Evolutionary conservation across 2,329 filamentous ascomycete species (phyloP).

Genomic region (Aspergillus sp.): DNA sequence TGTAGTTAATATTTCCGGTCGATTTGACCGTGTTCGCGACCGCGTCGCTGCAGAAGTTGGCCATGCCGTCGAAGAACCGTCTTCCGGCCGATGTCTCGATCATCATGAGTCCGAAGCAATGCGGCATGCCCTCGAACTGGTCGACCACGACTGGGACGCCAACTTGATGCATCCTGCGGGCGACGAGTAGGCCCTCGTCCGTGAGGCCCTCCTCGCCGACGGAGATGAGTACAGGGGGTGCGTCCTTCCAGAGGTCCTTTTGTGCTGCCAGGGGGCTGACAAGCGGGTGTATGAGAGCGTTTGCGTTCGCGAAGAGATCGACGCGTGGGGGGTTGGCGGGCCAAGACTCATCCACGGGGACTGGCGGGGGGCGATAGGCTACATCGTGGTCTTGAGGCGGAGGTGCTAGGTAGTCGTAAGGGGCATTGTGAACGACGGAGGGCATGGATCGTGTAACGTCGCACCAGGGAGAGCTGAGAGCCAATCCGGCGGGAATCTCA

Average conservation of each 20-base stretch:
- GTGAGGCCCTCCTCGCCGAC: slow-evolving; percentile 43
- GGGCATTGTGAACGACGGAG: slow-evolving; percentile 36
- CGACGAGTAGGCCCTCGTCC: slow-evolving; percentile 42
- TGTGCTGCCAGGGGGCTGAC: slow-evolving; percentile 39
- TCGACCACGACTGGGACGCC: slow-evolving; percentile 40
- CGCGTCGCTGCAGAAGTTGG: slow-evolving; percentile 50
- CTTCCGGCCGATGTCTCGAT: slow-evolving; percentile 45
- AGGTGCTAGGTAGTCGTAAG: slow-evolving; percentile 41
- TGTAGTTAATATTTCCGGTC: slow-evolving; percentile 31
- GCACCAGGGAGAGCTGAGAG: slow-evolving; percentile 42
- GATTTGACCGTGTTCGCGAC: slow-evolving; percentile 26
- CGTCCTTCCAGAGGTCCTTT: slow-evolving; percentile 39
- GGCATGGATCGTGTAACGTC: slow-evolving; percentile 45
- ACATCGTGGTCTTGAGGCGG: slow-evolving; percentile 25
- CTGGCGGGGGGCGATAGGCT: slow-evolving; percentile 24
- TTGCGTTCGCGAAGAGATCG: slow-evolving; percentile 43
- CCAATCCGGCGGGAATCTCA: slow-evolving; percentile 42
- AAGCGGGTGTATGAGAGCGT: slow-evolving; percentile 40
- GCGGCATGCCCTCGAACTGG: slow-evolving; percentile 48
- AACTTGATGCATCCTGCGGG: slow-evolving; percentile 39
- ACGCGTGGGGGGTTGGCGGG: slow-evolving; percentile 42
- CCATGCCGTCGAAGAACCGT: slow-evolving; percentile 58
- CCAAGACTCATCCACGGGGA: slow-evolving; percentile 41
- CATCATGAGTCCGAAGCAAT: slow-evolving; percentile 58
- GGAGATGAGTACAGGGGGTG: slow-evolving; percentile 43